Percentiles rank a stretch among this genome's conserved stretches.
phyloP scores from a whole-genome alignment of 805 yeast species.

The Kurtzmaniella cleridarum region DNA sequence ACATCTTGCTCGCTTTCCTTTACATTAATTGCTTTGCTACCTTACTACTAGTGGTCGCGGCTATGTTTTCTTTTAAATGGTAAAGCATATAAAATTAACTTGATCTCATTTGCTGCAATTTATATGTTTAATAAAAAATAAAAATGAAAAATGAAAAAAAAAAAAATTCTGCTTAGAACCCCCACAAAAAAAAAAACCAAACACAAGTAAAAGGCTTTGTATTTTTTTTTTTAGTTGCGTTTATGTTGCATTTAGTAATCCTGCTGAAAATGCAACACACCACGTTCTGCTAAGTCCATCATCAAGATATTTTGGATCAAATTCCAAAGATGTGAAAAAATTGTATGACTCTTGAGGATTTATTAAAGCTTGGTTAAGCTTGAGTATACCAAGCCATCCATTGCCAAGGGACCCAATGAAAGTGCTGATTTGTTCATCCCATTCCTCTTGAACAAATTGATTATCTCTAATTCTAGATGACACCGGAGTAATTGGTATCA shows the following conservation, averaged over 20 bases:
- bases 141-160: no score
- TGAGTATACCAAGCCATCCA: constrained; percentile 58
- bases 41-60: no score
- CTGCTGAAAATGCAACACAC: constrained; percentile 12
- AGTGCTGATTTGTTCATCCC: constrained; percentile 25
- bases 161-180: no score
- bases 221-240: background rate
- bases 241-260: background rate
- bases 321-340: constrained; percentile 10
- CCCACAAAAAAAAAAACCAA: no score
- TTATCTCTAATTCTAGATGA: constrained; percentile 53
- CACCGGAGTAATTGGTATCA: constrained; percentile 66
- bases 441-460: constrained; percentile 42
- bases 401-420: constrained; percentile 40
- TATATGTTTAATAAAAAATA: no score
- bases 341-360: constrained; percentile 13
- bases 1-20: no score
- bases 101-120: no score
- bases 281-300: constrained; percentile 13
- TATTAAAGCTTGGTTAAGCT: constrained; percentile 14
- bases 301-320: constrained; percentile 8
- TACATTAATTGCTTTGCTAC: no score
- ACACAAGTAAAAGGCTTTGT: no score
- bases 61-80: no score
- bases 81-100: no score